Evolutionary conservation across 2,329 filamentous ascomycete genomes (phyloP).

Genomic region (Aspergillus fischeri): DNA sequence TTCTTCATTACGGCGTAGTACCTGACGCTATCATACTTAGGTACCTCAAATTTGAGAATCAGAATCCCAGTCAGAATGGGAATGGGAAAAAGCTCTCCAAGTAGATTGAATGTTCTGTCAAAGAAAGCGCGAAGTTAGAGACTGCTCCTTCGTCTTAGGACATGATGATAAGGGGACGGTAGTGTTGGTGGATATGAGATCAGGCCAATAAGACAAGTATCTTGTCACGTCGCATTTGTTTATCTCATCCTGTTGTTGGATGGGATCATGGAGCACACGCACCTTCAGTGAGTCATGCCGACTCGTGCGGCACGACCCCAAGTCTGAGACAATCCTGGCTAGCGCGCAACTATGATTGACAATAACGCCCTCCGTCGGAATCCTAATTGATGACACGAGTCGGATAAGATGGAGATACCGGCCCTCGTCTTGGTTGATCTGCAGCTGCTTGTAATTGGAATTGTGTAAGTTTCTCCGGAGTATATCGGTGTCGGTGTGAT

Average conservation of each 20-base stretch:
- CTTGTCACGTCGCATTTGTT: not conserved
- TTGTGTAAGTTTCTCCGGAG: not conserved
- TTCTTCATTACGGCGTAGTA: too few species aligned
- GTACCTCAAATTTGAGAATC: not conserved
- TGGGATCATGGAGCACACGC: not conserved
- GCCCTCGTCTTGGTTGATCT: not conserved
- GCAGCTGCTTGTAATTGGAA: not conserved
- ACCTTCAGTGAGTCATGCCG: not conserved
- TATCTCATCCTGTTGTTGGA: not conserved
- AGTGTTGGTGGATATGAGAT: too few species aligned
- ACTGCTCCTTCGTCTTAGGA: not conserved
- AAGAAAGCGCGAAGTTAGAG: not conserved
- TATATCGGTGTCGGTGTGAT: constrained; percentile 4
- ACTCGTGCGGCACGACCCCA: not conserved
- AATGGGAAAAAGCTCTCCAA: not conserved
- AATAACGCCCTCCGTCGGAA: not conserved
- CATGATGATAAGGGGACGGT: too few species aligned
- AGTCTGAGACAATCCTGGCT: not conserved
- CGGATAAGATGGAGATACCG: too few species aligned
- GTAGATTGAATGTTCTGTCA: not conserved
- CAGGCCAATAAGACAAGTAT: not conserved
- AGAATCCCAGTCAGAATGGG: not conserved
- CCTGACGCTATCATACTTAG: not conserved
- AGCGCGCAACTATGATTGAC: not conserved
- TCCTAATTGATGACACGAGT: not conserved